Evolutionary conservation across 148 eudicot species (phyloP).

Genomic region (Spergularia bocconei): DNA sequence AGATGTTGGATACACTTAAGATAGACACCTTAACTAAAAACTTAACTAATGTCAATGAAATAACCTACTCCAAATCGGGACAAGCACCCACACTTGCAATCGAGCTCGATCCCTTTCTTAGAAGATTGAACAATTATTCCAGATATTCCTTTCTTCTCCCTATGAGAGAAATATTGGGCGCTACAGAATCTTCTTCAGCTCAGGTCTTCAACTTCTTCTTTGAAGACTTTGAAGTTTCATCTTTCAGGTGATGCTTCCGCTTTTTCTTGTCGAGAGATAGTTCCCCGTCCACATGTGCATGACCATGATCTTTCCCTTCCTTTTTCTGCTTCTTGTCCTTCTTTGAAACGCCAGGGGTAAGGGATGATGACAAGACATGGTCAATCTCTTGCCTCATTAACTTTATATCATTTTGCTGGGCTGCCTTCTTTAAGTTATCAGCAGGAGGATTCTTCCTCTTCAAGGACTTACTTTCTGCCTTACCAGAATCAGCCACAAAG

Average conservation of each 20-base stretch:
- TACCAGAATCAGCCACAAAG: conserved; percentile 53
- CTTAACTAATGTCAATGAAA: neutral
- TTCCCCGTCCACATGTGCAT: conserved; percentile 12
- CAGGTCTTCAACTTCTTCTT: conserved; percentile 23
- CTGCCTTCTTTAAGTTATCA: conserved; percentile 35
- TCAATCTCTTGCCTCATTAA: conserved; percentile 84
- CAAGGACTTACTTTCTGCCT: conserved; percentile 32
- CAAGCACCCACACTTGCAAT: neutral
- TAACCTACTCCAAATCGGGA: neutral
- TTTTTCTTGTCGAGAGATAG: conserved; percentile 20
- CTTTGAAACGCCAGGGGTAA: conserved; percentile 30
- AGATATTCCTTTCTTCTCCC: neutral
- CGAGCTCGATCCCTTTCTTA: neutral
- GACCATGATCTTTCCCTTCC: conserved; percentile 14
- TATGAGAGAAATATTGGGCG: neutral
- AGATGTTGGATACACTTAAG: neutral
- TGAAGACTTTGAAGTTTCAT: conserved; percentile 23
- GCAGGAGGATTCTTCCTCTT: conserved; percentile 40
- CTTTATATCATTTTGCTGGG: conserved; percentile 52
- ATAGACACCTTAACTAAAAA: neutral
- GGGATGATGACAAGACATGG: conserved; percentile 36
- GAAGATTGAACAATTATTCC: neutral
- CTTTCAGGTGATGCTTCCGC: conserved; percentile 26
- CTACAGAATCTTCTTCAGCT: conserved; percentile 13
- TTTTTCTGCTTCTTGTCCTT: conserved; percentile 39